A percentile compares a stretch with the other conserved stretches of the same genome.
These are phyloP conservation scores for Blastocystis sp. DNA, from an alignment of 352 stramenopile species.

Conservation along the genomic window DNA sequence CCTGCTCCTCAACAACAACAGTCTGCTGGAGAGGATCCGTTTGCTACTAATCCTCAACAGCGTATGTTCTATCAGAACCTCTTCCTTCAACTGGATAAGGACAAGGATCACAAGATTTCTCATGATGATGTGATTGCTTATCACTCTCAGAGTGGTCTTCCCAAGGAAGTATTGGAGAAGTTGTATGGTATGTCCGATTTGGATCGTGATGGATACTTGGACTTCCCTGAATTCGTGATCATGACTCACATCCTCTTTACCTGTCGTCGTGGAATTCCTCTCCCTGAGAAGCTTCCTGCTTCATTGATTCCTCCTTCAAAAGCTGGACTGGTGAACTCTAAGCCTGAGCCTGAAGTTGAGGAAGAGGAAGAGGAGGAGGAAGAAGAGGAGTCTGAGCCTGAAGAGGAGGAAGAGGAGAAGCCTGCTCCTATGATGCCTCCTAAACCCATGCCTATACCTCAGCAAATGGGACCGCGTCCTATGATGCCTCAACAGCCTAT, in stretches of 20 bases:
- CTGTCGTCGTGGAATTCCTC: too few relatives aligned
- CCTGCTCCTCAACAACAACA: background rate
- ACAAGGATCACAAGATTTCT: background rate
- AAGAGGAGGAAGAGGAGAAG: background rate
- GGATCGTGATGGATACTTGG: too few relatives aligned
- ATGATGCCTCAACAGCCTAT: background rate
- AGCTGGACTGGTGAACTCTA: too few relatives aligned
- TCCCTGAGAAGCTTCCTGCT: too few relatives aligned
- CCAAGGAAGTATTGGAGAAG: background rate
- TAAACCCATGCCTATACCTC: background rate
- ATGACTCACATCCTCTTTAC: too few relatives aligned
- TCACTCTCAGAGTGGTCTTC: background rate
- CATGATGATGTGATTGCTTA: background rate
- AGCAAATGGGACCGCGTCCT: too few relatives aligned
- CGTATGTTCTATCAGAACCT: background rate
- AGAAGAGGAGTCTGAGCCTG: background rate
- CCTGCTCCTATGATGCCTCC: background rate
- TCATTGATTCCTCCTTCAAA: too few relatives aligned
- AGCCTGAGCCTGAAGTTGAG: too few relatives aligned
- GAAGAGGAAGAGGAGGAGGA: too few relatives aligned
- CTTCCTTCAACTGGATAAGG: conserved; percentile 1
- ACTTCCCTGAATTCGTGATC: too few relatives aligned
- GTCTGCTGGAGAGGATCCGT: background rate
- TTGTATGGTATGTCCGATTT: background rate
- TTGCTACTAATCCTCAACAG: conserved; percentile 9